phyloP scores from a whole-genome alignment of 345 rosid genomes.

The Euphorbia lathyris region DNA sequence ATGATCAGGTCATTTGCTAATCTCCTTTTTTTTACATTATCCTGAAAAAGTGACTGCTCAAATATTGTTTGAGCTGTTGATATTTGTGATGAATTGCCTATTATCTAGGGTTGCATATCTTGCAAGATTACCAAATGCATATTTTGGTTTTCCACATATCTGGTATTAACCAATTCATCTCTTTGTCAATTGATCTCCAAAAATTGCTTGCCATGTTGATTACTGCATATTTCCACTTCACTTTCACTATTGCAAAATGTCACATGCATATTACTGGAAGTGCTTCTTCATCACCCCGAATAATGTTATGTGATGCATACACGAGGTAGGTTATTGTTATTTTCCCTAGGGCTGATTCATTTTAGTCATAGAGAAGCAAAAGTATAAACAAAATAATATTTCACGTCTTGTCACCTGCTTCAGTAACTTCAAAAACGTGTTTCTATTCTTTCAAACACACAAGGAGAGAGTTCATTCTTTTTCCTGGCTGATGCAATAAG shows the following conservation, averaged over 20 bases:
- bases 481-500: conserved; percentile 4
- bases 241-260: background rate
- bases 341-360: too few relatives aligned
- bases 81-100: background rate
- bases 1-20: conserved; percentile 56
- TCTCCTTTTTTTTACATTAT: conserved; percentile 16
- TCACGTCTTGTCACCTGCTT: background rate
- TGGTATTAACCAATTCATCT: background rate
- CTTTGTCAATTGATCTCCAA: background rate
- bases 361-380: background rate
- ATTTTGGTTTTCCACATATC: background rate
- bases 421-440: background rate
- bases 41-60: conserved; percentile 4
- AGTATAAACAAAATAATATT: too few relatives aligned
- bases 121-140: too few relatives aligned
- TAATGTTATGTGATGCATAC: background rate
- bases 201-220: background rate
- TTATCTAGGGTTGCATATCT: background rate
- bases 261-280: background rate
- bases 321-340: background rate
- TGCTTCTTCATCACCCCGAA: background rate
- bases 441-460: background rate
- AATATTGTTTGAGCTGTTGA: background rate
- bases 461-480: background rate
- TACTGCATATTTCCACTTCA: background rate